Base-by-base conservation (phyloP, 2,329 filamentous ascomycete species). In the Cryphonectria japonica region DNA sequence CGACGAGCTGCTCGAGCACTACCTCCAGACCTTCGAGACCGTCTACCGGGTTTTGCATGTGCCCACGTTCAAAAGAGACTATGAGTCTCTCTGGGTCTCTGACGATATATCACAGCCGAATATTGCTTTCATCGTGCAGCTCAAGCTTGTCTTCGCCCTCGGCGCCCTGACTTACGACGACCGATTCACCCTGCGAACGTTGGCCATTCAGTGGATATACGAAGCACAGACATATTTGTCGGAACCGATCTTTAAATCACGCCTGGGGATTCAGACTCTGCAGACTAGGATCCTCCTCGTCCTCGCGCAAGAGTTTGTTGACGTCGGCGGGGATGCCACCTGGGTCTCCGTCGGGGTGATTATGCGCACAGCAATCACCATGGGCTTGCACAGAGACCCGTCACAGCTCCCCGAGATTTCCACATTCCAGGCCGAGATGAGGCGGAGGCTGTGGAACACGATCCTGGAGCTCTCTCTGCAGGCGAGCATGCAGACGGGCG, bases 341-440 rank as follows among this genome's bases (percentile, higher is more conserved):
- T 89, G 86, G 86, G 82, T 87, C 43, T 81, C 84, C 1, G 80
- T 83, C 0, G 88, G 88, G 0, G 78, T 80, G 0, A 72, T 89
- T 14, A 71, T 88, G n/a, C 81, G 87, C 14, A 83, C 82, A 46
- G 62, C 43, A 32, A 32, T 50, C 62, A 83, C 83, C 69, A 88
- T 89, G 82, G 88, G 88, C 3, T 79, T 89, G 7, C 87, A 90
- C 75, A 83, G 86, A 1, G 88, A 90, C 69, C 87, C 88, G 0
- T 81, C 79, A 41, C 79, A 83, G 70, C 82, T 89, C 4, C 80
- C 82, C 8, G 80, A 82, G 29, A 85, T 87, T 81, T 82, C 84
- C 2, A 75, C 79, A 0, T 82, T 86, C 50, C 80, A 83, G 29
- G 81, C 83, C 0, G 88, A 90, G 77, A 83, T 89, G 77, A 82